Conservation (phyloP, 2,329 filamentous ascomycete species). For the Tolypocladium ovalisporum region DNA sequence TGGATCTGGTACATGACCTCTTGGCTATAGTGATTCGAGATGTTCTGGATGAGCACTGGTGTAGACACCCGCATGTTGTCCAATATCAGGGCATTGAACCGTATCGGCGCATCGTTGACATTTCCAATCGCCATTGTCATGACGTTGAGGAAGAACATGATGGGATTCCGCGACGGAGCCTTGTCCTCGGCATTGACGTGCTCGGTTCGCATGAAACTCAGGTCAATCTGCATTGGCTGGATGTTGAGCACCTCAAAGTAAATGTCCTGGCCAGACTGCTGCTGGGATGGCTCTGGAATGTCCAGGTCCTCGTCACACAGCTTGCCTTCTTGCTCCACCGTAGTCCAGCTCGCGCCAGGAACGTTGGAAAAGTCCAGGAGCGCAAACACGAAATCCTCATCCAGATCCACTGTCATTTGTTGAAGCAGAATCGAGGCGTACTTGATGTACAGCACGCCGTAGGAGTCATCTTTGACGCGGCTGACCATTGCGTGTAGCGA, state of each 20-base stretch:
- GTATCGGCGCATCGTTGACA: conserved; percentile 92
- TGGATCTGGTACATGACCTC: conserved; percentile 94
- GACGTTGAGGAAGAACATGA: conserved; percentile 98
- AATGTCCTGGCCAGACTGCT: conserved; percentile 81
- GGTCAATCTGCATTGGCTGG: conserved; percentile 94
- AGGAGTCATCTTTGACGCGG: conserved; percentile 94
- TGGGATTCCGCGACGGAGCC: conserved; percentile 76
- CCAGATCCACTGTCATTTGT: conserved; percentile 95
- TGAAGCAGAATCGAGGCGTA: conserved; percentile 90
- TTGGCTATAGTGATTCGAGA: conserved; percentile 92
- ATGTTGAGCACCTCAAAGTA: conserved; percentile 97
- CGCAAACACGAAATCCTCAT: conserved; percentile 96
- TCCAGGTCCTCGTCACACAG: conserved; percentile 84
- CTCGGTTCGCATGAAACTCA: conserved; percentile 95
- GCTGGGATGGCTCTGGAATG: conserved; percentile 81
- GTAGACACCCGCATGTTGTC: conserved; percentile 92
- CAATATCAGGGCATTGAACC: conserved; percentile 84
- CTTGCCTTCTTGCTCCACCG: conserved; percentile 61
- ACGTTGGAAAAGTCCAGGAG: conserved; percentile 91
- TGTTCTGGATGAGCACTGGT: conserved; percentile 70
- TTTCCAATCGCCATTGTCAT: conserved; percentile 99
- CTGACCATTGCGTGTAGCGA: conserved; percentile 89
- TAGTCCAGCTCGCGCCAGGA: conserved; percentile 70
- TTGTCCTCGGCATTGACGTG: conserved; percentile 94
- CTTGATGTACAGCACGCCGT: conserved; percentile 96